Base-by-base conservation (phyloP, 768 basidiomycete species). In the Lentinula detonsa region DNA sequence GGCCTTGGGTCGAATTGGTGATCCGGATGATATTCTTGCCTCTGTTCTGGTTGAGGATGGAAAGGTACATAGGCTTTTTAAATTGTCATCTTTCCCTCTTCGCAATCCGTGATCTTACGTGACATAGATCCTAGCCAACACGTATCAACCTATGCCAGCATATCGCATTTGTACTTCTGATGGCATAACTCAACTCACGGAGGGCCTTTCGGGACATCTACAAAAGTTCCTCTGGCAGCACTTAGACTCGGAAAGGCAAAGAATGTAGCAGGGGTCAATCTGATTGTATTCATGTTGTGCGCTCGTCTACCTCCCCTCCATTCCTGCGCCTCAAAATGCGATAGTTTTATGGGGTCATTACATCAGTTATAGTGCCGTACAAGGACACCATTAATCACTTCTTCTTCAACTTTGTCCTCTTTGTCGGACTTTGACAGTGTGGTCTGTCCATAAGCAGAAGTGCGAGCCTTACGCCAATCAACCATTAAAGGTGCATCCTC, bases 1-100 rank as follows among this genome's bases (percentile, higher is more conserved):
- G 1, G 81, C 89, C 11, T 70, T 90, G 7, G 87, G 85, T 0
- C 79, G 91, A 49, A 87, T 92, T 55, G 90, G 90, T 13, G 88
- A 91, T 67, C 87, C 89, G 1, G 91, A 93, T 66, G 92, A 93
- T 70, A 93, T 93, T 62, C 78, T 93, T 50, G 91, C 80, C 2
- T 81, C 87, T 1, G 90, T 93, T 10, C 76, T 86, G 6, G 89
- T 93, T 4, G 75, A 87, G 62, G 78, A 85, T 60, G 83, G 90
- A 68, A 80, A 86, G 78, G 88, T 86, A n/a, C n/a, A n/a, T n/a
- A 61, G 31, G 75, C 66, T 18, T 21, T 18, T 46, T n/a, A 52
- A 46, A 28, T 28, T 52, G 53, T 16, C 15, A 42, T 40, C 62
- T 18, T n/a, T n/a, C n/a, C n/a, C n/a, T 42, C 10, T 11, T 53